Base-by-base conservation (phyloP, 257 asterid genomes). In the Salvia hispanica region DNA sequence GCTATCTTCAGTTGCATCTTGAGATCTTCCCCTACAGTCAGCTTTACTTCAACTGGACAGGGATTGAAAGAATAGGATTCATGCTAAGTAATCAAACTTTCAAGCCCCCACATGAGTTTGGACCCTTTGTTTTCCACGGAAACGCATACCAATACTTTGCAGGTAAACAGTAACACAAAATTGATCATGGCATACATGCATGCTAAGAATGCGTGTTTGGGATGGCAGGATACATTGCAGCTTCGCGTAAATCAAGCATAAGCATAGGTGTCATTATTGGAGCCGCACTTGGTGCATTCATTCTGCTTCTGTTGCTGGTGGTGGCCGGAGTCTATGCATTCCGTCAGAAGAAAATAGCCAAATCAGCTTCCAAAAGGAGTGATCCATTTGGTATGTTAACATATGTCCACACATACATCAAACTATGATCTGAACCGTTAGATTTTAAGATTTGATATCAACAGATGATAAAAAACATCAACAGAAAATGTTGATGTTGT, bases 21-120 rank as follows among this genome's bases (percentile, higher is more conserved):
- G 77, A 74, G 58, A 21, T 93, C 52, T 93, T 93, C 66, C 99
- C 97, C 5, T 76, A 84, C 15, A 81, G 79, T 58, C 73, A 61
- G 62, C 76, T 78, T n/a, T 47, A 46, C 77, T 93, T 93, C 68
- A 88, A 90, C 36, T 78, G 75, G 7, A 65, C 91, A 3, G 99
- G 83, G 68, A 75, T 93, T 67, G 61, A 83, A 8, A 50, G 78
- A 44, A 76, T 93, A 7, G 99, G 82, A 3, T 84, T 86, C 71
- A 74, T 64, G 56, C 84, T 93, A 6, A 93, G 95, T 79, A 90
- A 85, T 74, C 99, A 86, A 50, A 86, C 89, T 33, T 88, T 93
- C 84, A 86, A 90, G 82, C 97, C 97, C 0, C 95, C 95, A 3
- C 7, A 0, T 0, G 62, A 4, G 2, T 93, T 93, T 71, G 99